Base-by-base conservation (phyloP, 108 stramenopile genomes). In the Epipyxis sp. region DNA sequence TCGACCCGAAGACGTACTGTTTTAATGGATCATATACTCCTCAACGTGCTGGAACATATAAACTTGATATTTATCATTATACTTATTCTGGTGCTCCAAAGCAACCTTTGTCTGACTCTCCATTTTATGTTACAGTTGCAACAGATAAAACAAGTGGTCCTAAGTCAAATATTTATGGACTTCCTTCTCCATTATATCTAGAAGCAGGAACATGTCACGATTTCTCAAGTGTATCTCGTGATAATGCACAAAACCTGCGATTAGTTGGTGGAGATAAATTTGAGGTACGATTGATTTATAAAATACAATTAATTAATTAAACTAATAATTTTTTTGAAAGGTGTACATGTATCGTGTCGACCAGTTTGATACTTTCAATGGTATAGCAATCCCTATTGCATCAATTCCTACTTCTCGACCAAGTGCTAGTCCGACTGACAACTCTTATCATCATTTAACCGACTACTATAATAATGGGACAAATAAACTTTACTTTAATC, bases 11-110 rank as follows among this genome's bases (percentile, higher is more conserved):
- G 10, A 35, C 71, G 3, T 6, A 37, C 43, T 74, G 71, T 25
- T 74, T 27, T 27, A 42, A 74, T 13, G 71, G 46, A 74, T 46
- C 40, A 30, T 74, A 74, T 74, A 74, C 43, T 74, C 46, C 71
- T 13, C 27, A 34, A 74, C 71, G 34, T 30, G 71, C 71, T 34
- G 71, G 71, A 43, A 6, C 13, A 74, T 74, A 74, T 57, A 6
- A 74, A 74, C 43, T 74, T 10, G 6, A 37, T 27, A 74, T 74
- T 29, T n/a, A n/a, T n/a, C n/a, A n/a, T n/a, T n/a, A n/a, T n/a
- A 42, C 42, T 16, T 74, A 35, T 74, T 42, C 40, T 30, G 6
- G 6, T 6, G 27, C 41, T 13, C 71, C 44, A 13, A 42, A 27
- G 27, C 16, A 34, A 30, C 32, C 40, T 74, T 37, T 74, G 16